A percentile compares a stretch with the other conserved stretches of the same genome.
phyloP scores from a whole-genome alignment of 495 filamentous ascomycete genomes.

The Rostrohypoxylon terebratum region DNA sequence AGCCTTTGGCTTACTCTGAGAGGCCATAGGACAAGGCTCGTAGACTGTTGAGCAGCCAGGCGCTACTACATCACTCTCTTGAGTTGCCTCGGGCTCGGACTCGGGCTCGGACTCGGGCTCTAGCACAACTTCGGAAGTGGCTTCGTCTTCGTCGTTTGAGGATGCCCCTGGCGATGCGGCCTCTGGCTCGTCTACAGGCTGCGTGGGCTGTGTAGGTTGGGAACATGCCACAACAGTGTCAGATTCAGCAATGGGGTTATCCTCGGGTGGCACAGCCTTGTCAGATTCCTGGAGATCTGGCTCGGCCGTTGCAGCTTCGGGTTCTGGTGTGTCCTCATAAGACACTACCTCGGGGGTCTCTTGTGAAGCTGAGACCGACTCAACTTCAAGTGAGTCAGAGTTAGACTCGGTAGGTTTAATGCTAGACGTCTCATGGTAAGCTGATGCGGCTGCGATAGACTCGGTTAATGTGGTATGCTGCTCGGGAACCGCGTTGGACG shows the following conservation, averaged over 20 bases:
- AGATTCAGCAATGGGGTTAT: background rate
- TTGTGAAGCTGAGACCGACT: background rate
- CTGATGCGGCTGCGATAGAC: background rate
- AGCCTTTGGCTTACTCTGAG: background rate
- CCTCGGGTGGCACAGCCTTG: background rate
- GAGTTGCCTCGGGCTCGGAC: constrained; percentile 1
- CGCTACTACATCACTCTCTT: constrained; percentile 9
- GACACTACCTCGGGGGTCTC: background rate
- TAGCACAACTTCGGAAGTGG: background rate
- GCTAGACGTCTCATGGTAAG: constrained; percentile 10
- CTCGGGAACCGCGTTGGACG: constrained; percentile 6
- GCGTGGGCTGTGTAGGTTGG: background rate
- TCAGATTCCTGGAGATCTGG: background rate
- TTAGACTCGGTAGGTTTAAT: background rate
- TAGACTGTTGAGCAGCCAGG: constrained; percentile 40
- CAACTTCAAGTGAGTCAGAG: background rate
- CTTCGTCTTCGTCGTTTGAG: background rate
- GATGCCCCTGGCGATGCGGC: background rate
- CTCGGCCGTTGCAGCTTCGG: background rate
- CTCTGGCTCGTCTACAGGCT: background rate
- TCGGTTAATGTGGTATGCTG: constrained; percentile 6
- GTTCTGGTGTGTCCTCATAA: background rate
- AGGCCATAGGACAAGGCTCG: constrained; percentile 36
- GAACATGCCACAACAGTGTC: background rate
- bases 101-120: background rate